Percentiles rank a stretch among this genome's conserved stretches.
These are phyloP conservation scores for Talaromyces sp. DNA, from an alignment of 2,329 filamentous ascomycete species.

Conservation along the genomic window DNA sequence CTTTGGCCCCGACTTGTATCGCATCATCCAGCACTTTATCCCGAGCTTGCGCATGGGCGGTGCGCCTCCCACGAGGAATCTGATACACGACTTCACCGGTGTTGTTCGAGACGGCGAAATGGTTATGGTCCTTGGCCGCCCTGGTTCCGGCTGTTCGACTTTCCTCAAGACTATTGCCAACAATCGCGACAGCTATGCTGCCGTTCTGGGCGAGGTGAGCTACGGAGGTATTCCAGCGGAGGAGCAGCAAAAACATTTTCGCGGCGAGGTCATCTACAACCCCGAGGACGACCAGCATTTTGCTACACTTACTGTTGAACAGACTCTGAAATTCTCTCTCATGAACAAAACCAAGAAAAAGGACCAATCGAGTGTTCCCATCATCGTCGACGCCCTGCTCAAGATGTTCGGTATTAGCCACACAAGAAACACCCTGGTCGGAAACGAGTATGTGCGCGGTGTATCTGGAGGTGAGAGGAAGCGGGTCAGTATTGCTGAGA, in stretches of 20 bases:
- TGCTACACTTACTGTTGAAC: constrained; percentile 68
- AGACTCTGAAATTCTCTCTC: constrained; percentile 70
- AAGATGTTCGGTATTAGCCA: constrained; percentile 76
- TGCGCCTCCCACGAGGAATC: constrained; percentile 45
- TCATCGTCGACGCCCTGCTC: constrained; percentile 65
- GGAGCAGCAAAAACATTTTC: constrained; percentile 63
- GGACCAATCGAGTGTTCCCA: constrained; percentile 46
- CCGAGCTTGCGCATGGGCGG: constrained; percentile 47
- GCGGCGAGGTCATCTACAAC: constrained; percentile 75
- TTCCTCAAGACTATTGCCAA: constrained; percentile 74
- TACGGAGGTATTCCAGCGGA: constrained; percentile 68
- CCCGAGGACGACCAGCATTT: constrained; percentile 64
- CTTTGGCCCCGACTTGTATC: constrained; percentile 75
- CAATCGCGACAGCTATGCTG: constrained; percentile 59
- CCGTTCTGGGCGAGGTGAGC: constrained; percentile 62
- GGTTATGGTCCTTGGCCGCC: constrained; percentile 67
- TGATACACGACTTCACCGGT: constrained; percentile 65
- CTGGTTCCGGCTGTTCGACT: constrained; percentile 68
- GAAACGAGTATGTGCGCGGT: constrained; percentile 67
- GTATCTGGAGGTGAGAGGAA: constrained; percentile 78
- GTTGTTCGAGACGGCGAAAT: constrained; percentile 65
- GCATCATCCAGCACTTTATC: constrained; percentile 52
- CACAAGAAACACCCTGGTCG: constrained; percentile 68
- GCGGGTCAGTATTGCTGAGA: constrained; percentile 74
- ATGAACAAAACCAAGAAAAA: constrained; percentile 70